Conservation (phyloP, 306 rosid species). For the Sophora flavescens region DNA sequence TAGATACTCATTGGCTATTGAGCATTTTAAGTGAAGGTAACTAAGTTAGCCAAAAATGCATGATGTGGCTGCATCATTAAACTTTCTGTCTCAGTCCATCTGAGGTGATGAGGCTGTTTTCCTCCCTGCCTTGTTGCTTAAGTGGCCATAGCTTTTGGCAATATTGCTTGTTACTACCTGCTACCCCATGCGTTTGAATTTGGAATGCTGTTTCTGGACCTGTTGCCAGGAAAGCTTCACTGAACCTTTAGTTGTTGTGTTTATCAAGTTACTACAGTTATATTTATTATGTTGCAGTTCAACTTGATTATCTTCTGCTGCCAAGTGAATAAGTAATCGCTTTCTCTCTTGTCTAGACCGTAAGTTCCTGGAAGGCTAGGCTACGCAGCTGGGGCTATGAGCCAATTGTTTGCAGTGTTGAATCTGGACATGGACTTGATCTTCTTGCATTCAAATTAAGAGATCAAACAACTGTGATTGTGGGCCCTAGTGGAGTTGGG, state of each 20-base stretch:
- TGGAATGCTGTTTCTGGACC: neutral
- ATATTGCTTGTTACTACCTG: too few species aligned
- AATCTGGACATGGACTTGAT: constrained; percentile 72
- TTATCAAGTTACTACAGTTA: constrained; percentile 1
- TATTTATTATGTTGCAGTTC: constrained; percentile 15
- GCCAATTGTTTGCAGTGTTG: constrained; percentile 87
- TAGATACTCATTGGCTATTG: too few species aligned
- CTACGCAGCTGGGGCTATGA: constrained; percentile 86
- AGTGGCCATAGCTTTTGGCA: too few species aligned
- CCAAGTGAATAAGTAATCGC: constrained; percentile 3
- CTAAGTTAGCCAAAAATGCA: too few species aligned
- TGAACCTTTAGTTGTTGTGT: constrained; percentile 18
- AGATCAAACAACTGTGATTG: constrained; percentile 84
- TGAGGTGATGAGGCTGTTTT: too few species aligned
- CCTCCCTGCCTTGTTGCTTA: too few species aligned
- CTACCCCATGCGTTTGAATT: too few species aligned
- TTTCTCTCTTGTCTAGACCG: constrained; percentile 53
- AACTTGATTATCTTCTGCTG: constrained; percentile 11
- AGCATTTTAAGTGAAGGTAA: too few species aligned
- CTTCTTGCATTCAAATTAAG: constrained; percentile 75
- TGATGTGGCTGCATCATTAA: too few species aligned
- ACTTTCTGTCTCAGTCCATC: too few species aligned
- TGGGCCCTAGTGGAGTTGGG: constrained; percentile 98
- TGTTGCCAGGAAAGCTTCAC: constrained; percentile 10
- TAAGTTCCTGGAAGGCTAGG: constrained; percentile 74